These are phyloP conservation scores for Porodaedalea pini DNA, from an alignment of 1,284 basidiomycete species.

Conservation along the genomic window DNA sequence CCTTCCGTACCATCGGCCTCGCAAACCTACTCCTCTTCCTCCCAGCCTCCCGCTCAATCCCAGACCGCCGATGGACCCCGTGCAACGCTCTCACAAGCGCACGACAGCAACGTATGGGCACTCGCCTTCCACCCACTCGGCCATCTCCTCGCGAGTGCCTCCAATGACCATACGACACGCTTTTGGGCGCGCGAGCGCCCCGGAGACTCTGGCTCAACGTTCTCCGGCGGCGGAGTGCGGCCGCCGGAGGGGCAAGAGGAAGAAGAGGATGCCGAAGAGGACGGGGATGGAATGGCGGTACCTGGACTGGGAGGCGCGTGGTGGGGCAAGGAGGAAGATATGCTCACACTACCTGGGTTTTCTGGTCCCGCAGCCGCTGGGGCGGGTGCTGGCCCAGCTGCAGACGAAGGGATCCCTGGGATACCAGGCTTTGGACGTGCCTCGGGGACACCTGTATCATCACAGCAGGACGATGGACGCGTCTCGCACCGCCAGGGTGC, in stretches of 20 bases:
- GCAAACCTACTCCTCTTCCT: slow-evolving; percentile 28
- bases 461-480: neutral
- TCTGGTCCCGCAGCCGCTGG: slow-evolving; percentile 24
- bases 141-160: slow-evolving; percentile 88
- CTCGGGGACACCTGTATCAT: neutral
- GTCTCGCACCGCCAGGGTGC: slow-evolving; percentile 27
- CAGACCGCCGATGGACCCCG: slow-evolving; percentile 51
- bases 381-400: slow-evolving; percentile 28
- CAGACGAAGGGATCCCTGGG: slow-evolving; percentile 52
- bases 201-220: slow-evolving; percentile 67
- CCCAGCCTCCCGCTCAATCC: slow-evolving; percentile 33
- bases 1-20: slow-evolving; percentile 21
- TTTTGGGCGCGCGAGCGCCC: slow-evolving; percentile 93
- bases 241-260: slow-evolving; percentile 58
- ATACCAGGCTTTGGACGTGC: slow-evolving; percentile 50
- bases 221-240: slow-evolving; percentile 73
- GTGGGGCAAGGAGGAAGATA: slow-evolving; percentile 42
- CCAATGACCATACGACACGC: slow-evolving; percentile 95
- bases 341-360: slow-evolving; percentile 17
- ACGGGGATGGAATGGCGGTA: slow-evolving; percentile 46
- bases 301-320: slow-evolving; percentile 25
- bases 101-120: slow-evolving; percentile 97
- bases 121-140: slow-evolving; percentile 95
- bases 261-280: slow-evolving; percentile 62
- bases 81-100: slow-evolving; percentile 84